Evolutionary conservation across 2,329 filamentous ascomycete genomes (phyloP).

Genomic region (Knufia petricola): DNA sequence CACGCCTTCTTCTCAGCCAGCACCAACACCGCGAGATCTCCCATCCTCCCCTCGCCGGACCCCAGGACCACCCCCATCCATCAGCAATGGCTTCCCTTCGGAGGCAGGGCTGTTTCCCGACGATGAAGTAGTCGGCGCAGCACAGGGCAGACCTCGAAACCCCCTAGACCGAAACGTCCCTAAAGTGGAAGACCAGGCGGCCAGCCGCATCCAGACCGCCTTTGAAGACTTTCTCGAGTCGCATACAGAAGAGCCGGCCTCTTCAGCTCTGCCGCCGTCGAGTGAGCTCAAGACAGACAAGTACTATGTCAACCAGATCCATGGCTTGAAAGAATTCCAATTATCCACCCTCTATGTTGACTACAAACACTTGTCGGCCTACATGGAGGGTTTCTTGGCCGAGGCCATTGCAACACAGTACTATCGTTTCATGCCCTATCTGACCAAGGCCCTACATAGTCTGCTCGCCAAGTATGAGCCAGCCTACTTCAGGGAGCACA

Average conservation of each 20-base stretch:
- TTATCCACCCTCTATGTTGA: conserved; percentile 59
- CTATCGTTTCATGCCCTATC: conserved; percentile 88
- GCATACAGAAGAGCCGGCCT: conserved; percentile 48
- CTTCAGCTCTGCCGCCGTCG: conserved; percentile 44
- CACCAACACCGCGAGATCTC: conserved; percentile 25
- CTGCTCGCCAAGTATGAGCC: conserved; percentile 92
- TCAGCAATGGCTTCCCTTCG: conserved; percentile 43
- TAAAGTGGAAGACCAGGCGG: conserved; percentile 50
- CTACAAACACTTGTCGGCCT: conserved; percentile 70
- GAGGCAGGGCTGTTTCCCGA: conserved; percentile 52
- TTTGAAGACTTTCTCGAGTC: conserved; percentile 57
- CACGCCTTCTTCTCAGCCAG: conserved; percentile 26
- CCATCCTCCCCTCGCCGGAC: conserved; percentile 42
- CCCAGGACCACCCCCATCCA: conserved; percentile 40
- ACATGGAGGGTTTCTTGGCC: conserved; percentile 60
- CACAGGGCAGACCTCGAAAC: conserved; percentile 39
- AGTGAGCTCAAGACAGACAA: conserved; percentile 50
- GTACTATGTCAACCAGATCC: conserved; percentile 59
- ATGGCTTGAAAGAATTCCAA: conserved; percentile 51
- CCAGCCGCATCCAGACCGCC: conserved; percentile 51
- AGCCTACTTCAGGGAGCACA: conserved; percentile 84
- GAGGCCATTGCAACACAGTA: conserved; percentile 82
- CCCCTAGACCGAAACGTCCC: conserved; percentile 45
- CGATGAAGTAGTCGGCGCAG: conserved; percentile 50
- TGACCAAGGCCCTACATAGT: conserved; percentile 80